These are phyloP conservation scores for Cicer pinnatifidum DNA, from an alignment of 306 rosid species.

Conservation along the genomic window DNA sequence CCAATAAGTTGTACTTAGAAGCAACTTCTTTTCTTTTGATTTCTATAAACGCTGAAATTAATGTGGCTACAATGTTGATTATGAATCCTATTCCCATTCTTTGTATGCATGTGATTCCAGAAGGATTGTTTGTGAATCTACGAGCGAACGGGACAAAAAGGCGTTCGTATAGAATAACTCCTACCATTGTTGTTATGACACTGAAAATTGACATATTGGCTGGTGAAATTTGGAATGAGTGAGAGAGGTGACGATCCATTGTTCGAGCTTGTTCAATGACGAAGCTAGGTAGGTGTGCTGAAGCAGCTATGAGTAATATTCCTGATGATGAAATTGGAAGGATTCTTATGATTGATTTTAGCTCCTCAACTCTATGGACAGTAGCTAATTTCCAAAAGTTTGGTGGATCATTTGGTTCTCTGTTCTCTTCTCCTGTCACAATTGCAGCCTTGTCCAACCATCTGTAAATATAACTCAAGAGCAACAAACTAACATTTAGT, in stretches of 20 bases:
- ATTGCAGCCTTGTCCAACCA: constrained; percentile 80
- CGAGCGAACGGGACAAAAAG: constrained; percentile 60
- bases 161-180: constrained; percentile 70
- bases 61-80: constrained; percentile 60
- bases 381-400: constrained; percentile 72
- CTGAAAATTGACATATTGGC: constrained; percentile 66
- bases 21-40: constrained; percentile 64
- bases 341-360: constrained; percentile 67
- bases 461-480: constrained; percentile 40
- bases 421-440: constrained; percentile 43
- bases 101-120: constrained; percentile 75
- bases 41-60: constrained; percentile 58
- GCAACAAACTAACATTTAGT: constrained; percentile 35
- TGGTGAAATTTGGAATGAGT: constrained; percentile 62
- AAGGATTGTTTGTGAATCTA: constrained; percentile 55
- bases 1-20: constrained; percentile 51
- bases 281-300: constrained; percentile 67
- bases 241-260: constrained; percentile 62
- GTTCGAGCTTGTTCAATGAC: constrained; percentile 72
- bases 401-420: constrained; percentile 47
- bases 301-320: constrained; percentile 56
- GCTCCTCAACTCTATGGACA: constrained; percentile 73
- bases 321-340: constrained; percentile 70
- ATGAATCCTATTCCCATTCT: constrained; percentile 73
- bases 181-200: constrained; percentile 56